These are phyloP conservation scores for Leishmania gerbilli DNA, from an alignment of 208 protist species.

Conservation along the genomic window DNA sequence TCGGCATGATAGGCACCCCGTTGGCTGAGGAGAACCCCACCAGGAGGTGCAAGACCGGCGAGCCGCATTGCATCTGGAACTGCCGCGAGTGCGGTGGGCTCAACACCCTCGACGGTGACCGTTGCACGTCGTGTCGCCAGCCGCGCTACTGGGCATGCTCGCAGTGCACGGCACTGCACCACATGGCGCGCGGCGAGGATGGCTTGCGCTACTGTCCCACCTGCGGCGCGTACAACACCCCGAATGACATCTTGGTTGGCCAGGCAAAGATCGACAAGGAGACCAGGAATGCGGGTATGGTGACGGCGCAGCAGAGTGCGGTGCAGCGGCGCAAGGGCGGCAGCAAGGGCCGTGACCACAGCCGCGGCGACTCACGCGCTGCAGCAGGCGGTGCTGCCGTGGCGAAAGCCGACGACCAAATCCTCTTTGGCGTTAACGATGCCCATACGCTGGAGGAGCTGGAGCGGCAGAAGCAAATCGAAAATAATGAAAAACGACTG, in stretches of 20 bases:
- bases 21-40: not conserved
- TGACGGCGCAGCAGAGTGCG: slow-evolving; percentile 28
- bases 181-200: slow-evolving; percentile 33
- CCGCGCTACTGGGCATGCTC: slow-evolving; percentile 66
- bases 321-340: not conserved
- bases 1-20: slow-evolving; percentile 9
- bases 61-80: slow-evolving; percentile 66
- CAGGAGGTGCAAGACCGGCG: slow-evolving; percentile 39
- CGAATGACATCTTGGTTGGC: slow-evolving; percentile 56
- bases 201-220: slow-evolving; percentile 69
- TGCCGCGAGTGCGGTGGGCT: slow-evolving; percentile 53
- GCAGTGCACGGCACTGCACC: slow-evolving; percentile 66
- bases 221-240: slow-evolving; percentile 70
- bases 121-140: slow-evolving; percentile 42
- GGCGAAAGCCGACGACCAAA: slow-evolving; percentile 2
- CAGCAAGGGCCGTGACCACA: not conserved
- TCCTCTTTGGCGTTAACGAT: slow-evolving; percentile 84
- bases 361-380: not conserved
- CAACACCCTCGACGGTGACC: slow-evolving; percentile 70
- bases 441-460: slow-evolving; percentile 58
- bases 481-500: slow-evolving; percentile 46
- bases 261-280: slow-evolving; percentile 52
- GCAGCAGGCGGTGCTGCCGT: not conserved
- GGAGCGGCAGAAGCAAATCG: slow-evolving; percentile 59
- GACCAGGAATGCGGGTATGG: slow-evolving; percentile 32